Evolutionary conservation across 805 yeast species (phyloP).

Genomic region (Candida boidinii): DNA sequence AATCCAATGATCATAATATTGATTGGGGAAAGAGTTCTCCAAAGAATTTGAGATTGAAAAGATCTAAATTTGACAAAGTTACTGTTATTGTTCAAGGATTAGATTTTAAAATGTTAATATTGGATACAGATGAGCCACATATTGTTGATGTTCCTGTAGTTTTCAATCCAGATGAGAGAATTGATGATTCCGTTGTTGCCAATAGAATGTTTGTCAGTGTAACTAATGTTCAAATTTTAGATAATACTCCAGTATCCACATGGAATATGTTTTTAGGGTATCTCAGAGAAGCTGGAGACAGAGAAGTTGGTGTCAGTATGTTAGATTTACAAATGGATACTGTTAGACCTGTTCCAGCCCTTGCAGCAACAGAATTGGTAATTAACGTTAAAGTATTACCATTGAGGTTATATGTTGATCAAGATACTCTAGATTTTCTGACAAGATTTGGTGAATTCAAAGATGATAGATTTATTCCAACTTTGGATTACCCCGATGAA

Average conservation of each 20-base stretch:
- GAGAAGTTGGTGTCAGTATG: constrained; percentile 66
- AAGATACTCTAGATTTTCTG: constrained; percentile 82
- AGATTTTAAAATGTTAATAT: constrained; percentile 35
- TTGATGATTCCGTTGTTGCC: constrained; percentile 34
- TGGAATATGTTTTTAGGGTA: constrained; percentile 82
- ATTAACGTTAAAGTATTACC: constrained; percentile 56
- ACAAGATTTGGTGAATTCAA: constrained; percentile 75
- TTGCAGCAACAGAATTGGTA: constrained; percentile 64
- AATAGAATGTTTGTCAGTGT: constrained; percentile 41
- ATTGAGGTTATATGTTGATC: constrained; percentile 78
- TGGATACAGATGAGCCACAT: constrained; percentile 28
- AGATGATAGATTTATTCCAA: constrained; percentile 56
- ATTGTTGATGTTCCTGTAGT: constrained; percentile 12
- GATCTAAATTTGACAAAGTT: constrained; percentile 58
- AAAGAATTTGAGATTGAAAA: constrained; percentile 46
- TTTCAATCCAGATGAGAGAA: constrained; percentile 17
- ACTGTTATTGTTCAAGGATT: constrained; percentile 47
- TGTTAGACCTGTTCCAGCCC: constrained; percentile 51
- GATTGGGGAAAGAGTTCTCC: constrained; percentile 23
- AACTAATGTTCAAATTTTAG: constrained; percentile 52
- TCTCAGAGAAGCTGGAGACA: constrained; percentile 58
- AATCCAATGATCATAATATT: constrained; percentile 14
- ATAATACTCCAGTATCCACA: constrained; percentile 77
- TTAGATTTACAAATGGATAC: constrained; percentile 42
- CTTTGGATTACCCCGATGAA: constrained; percentile 35